Evolutionary conservation across 306 rosid species (phyloP).

Genomic region (Vigna reflexopilosa): DNA sequence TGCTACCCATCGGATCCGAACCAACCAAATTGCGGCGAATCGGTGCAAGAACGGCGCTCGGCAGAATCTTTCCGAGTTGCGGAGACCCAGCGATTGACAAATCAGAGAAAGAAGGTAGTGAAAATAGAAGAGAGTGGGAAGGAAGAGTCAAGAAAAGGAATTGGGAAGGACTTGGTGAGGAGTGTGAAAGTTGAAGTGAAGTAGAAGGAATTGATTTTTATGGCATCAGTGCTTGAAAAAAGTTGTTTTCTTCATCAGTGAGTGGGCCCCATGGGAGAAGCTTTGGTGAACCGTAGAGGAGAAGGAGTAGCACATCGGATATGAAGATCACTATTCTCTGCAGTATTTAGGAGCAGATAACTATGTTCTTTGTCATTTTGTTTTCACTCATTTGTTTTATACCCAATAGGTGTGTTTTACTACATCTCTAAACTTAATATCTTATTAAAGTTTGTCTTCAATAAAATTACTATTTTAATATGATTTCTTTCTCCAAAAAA

Average conservation of each 20-base stretch:
- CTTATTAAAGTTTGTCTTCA: not conserved
- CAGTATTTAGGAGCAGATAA: not conserved
- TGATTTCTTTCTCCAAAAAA: too few species aligned
- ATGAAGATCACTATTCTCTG: not conserved
- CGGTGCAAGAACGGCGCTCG: not conserved
- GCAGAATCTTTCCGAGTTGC: conserved; percentile 14
- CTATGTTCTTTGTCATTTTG: not conserved
- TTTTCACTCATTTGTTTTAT: not conserved
- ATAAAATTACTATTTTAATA: too few species aligned
- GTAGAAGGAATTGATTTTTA: conserved; percentile 27
- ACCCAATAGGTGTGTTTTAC: not conserved
- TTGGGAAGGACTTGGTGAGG: not conserved
- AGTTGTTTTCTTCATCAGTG: not conserved
- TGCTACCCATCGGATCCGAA: conserved; percentile 65
- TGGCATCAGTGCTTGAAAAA: conserved; percentile 16
- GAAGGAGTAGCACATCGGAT: not conserved
- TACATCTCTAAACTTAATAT: not conserved
- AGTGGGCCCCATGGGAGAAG: conserved; percentile 41
- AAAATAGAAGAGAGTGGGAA: not conserved
- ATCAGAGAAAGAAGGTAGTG: not conserved
- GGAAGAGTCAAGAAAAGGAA: not conserved
- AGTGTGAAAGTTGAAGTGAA: conserved; percentile 33
- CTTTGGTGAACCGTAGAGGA: conserved; percentile 34
- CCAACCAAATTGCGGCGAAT: conserved; percentile 1
- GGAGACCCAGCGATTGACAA: not conserved